Conservation (phyloP, 305 asterid species). For the Rubia tinctorum region DNA sequence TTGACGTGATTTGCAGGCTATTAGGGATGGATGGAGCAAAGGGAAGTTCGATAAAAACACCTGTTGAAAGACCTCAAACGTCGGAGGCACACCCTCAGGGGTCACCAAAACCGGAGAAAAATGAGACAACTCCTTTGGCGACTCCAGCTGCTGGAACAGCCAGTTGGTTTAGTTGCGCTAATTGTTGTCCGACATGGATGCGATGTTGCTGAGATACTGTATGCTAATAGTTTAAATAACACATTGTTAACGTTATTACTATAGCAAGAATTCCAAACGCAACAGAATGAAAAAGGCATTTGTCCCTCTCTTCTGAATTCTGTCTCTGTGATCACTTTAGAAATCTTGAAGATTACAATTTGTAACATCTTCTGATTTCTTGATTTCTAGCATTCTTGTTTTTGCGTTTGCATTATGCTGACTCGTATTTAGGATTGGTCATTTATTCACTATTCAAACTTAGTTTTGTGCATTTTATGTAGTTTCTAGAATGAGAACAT, state of each 20-base stretch:
- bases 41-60: conserved; percentile 30
- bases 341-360: conserved; percentile 6
- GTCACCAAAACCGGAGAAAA: conserved; percentile 11
- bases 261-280: neutral
- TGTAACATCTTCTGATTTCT: neutral
- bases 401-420: neutral
- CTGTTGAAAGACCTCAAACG: conserved; percentile 39
- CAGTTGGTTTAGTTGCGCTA: conserved; percentile 50
- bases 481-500: too few relatives aligned
- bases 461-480: too few relatives aligned
- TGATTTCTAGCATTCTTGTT: neutral
- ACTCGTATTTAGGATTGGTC: too few relatives aligned
- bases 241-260: neutral
- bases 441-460: neutral
- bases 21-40: conserved; percentile 35
- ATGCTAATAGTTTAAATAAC: neutral
- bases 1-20: conserved; percentile 43
- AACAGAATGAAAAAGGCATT: conserved; percentile 6
- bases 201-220: conserved; percentile 49
- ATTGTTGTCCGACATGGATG: conserved; percentile 51
- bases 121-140: conserved; percentile 23
- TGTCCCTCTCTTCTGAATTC: conserved; percentile 14
- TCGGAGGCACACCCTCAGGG: conserved; percentile 12
- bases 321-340: neutral
- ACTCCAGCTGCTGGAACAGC: conserved; percentile 26